phyloP scores from a whole-genome alignment of 495 filamentous ascomycete species.

The Aspergillus affinis region DNA sequence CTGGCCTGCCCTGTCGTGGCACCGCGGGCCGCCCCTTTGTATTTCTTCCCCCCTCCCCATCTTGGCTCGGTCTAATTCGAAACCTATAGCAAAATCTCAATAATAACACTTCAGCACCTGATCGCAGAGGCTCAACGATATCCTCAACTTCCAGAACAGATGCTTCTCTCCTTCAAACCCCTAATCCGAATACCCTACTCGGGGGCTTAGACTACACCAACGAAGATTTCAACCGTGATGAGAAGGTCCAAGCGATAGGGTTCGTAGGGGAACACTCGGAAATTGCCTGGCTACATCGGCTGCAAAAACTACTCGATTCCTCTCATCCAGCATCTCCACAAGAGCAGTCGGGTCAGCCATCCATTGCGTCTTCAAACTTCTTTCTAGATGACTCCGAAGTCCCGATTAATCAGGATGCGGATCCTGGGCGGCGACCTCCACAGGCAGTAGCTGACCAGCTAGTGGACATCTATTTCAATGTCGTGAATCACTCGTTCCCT shows the following conservation, averaged over 20 bases:
- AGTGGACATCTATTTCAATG: slow-evolving; percentile 53
- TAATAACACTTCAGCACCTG: slow-evolving; percentile 13
- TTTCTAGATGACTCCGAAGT: slow-evolving; percentile 57
- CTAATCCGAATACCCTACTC: slow-evolving; percentile 44
- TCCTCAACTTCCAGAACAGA: slow-evolving; percentile 14
- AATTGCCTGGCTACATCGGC: slow-evolving; percentile 57
- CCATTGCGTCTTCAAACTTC: slow-evolving; percentile 48
- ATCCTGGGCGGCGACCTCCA: slow-evolving; percentile 50
- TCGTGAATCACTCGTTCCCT: slow-evolving; percentile 58
- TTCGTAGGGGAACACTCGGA: slow-evolving; percentile 66
- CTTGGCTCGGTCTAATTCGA: neutral
- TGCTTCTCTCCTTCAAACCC: slow-evolving; percentile 17
- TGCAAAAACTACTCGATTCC: slow-evolving; percentile 40
- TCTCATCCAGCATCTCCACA: slow-evolving; percentile 12
- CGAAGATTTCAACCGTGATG: slow-evolving; percentile 58
- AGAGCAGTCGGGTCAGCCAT: slow-evolving; percentile 25
- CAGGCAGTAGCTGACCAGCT: slow-evolving; percentile 52
- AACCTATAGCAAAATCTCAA: slow-evolving; percentile 10
- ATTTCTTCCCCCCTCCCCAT: neutral
- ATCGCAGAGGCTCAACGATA: slow-evolving; percentile 17
- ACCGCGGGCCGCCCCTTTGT: neutral
- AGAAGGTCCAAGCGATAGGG: slow-evolving; percentile 51
- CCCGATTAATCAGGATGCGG: slow-evolving; percentile 38
- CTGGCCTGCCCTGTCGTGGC: neutral
- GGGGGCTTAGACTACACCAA: slow-evolving; percentile 53